A percentile compares a stretch with the other conserved stretches of the same genome.
Evolutionary conservation across 2,329 filamentous ascomycete genomes (phyloP).

Genomic region (Aureobasidium sp.): DNA sequence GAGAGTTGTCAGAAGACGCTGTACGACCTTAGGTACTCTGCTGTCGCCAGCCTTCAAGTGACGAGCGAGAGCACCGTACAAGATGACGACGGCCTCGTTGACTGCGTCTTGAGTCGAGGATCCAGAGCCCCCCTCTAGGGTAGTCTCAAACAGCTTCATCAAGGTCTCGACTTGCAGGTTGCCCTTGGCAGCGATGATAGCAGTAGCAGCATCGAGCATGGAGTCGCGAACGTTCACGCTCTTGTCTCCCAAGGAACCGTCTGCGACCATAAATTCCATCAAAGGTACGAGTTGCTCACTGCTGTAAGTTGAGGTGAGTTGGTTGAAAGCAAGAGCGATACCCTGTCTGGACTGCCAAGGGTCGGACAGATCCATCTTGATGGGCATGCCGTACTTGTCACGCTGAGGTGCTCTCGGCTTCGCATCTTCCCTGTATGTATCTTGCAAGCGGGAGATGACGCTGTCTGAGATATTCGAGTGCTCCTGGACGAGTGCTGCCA

Average conservation of each 20-base stretch:
- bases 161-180: conserved; percentile 76
- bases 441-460: conserved; percentile 59
- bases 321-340: conserved; percentile 78
- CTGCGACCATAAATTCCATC: conserved; percentile 76
- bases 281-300: conserved; percentile 66
- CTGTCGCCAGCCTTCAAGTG: conserved; percentile 80
- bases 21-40: conserved; percentile 81
- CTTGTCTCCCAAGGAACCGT: conserved; percentile 79
- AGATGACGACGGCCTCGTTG: conserved; percentile 94
- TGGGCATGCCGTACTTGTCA: conserved; percentile 91
- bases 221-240: conserved; percentile 70
- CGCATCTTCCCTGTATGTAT: conserved; percentile 68
- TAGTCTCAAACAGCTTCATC: conserved; percentile 86
- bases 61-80: conserved; percentile 88
- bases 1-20: conserved; percentile 76
- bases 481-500: conserved; percentile 64
- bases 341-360: conserved; percentile 89
- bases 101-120: conserved; percentile 79
- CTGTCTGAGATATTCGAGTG: conserved; percentile 54
- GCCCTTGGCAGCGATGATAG: conserved; percentile 73
- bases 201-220: conserved; percentile 86
- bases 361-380: conserved; percentile 79
- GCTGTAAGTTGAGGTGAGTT: conserved; percentile 65
- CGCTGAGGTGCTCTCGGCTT: conserved; percentile 77
- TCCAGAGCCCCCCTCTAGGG: conserved; percentile 76